Conservation (phyloP, 352 stramenopile species). For the Globisporangium echinulatum region DNA sequence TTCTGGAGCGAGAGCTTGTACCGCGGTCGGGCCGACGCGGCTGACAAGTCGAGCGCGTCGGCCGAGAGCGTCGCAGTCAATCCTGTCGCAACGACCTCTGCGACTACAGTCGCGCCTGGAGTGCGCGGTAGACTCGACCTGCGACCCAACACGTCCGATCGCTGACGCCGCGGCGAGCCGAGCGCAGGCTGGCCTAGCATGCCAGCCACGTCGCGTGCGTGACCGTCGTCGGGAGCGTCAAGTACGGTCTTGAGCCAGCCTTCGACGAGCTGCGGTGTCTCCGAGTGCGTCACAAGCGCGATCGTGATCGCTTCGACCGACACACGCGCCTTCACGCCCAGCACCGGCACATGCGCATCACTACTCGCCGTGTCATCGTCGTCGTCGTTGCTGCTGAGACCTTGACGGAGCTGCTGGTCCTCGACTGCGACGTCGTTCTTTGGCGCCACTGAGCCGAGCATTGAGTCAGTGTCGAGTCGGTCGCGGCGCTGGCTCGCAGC, state of each 20-base stretch:
- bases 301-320: constrained; percentile 46
- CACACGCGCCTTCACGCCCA: constrained; percentile 17
- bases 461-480: constrained; percentile 7
- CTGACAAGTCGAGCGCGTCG: constrained; percentile 8
- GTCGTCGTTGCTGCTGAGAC: no score
- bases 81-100: constrained; percentile 23
- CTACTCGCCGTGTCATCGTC: background rate
- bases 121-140: constrained; percentile 9
- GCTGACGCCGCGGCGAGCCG: constrained; percentile 16
- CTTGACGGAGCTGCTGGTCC: background rate
- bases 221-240: constrained; percentile 12
- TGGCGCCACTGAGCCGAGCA: constrained; percentile 7
- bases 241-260: constrained; percentile 39
- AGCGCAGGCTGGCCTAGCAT: constrained; percentile 9
- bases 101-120: constrained; percentile 18
- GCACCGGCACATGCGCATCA: background rate
- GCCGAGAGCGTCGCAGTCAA: constrained; percentile 19
- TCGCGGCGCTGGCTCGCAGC: constrained; percentile 6
- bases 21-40: constrained; percentile 10
- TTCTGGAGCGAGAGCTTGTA: constrained; percentile 43
- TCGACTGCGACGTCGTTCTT: constrained; percentile 4
- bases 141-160: constrained; percentile 10
- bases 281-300: constrained; percentile 34
- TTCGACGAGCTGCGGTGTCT: constrained; percentile 40
- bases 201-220: constrained; percentile 7